These are phyloP conservation scores for Debaryomyces fabryi DNA, from an alignment of 1,139 yeast species.

Conservation along the genomic window DNA sequence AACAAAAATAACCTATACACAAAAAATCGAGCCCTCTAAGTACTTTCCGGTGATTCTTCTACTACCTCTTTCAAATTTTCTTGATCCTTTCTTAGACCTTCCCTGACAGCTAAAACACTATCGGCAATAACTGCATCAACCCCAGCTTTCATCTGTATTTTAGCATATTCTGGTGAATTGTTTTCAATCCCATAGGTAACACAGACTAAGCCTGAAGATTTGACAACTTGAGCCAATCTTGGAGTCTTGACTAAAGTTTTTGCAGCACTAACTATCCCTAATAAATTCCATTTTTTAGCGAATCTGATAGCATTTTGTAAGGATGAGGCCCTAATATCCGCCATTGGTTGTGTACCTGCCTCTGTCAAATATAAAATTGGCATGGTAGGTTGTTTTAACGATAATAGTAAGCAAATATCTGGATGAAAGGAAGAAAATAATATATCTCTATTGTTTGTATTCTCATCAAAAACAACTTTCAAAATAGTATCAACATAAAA, in stretches of 20 bases:
- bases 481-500: conserved; percentile 86
- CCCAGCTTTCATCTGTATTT: conserved; percentile 87
- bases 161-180: conserved; percentile 83
- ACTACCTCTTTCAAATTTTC: conserved; percentile 19
- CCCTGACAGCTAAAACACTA: conserved; percentile 88
- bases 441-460: conserved; percentile 78
- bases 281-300: conserved; percentile 86
- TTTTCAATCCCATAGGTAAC: conserved; percentile 88
- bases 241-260: conserved; percentile 85
- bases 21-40: background rate
- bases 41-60: conserved; percentile 2
- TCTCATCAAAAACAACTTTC: conserved; percentile 72
- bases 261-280: conserved; percentile 93
- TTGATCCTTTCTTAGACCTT: conserved; percentile 60
- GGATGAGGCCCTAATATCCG: conserved; percentile 86
- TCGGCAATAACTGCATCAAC: conserved; percentile 98
- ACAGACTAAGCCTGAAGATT: conserved; percentile 88
- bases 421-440: conserved; percentile 95
- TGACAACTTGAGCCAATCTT: conserved; percentile 83
- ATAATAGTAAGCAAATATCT: conserved; percentile 81
- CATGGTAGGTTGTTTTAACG: conserved; percentile 90
- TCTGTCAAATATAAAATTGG: conserved; percentile 90
- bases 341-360: conserved; percentile 80
- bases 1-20: background rate
- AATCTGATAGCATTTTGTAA: conserved; percentile 90